A percentile compares a stretch with the other conserved stretches of the same genome.
phyloP scores from a whole-genome alignment of 192 early-diverging fungal genomes.

The Coemansia sp. region DNA sequence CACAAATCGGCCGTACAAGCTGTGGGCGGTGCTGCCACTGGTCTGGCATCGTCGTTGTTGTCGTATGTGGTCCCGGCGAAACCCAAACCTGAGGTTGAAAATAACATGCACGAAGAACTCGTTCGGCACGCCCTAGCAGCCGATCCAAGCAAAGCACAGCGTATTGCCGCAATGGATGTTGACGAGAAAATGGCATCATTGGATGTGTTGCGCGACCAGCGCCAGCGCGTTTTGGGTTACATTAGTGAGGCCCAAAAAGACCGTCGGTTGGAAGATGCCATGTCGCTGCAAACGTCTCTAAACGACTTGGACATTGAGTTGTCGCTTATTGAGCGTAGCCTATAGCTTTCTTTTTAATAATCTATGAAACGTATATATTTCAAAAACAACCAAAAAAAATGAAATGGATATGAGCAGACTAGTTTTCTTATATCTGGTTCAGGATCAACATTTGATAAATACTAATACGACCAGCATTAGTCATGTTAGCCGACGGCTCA shows the following conservation, averaged over 20 bases:
- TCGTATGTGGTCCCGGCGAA: conserved; percentile 16
- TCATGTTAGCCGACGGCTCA: too few relatives aligned
- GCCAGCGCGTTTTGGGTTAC: conserved; percentile 61
- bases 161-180: conserved; percentile 14
- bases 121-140: conserved; percentile 13
- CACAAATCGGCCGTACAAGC: too few relatives aligned
- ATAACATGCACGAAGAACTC: conserved; percentile 1
- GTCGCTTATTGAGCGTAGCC: conserved; percentile 42
- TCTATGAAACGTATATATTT: too few relatives aligned
- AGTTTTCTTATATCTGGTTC: too few relatives aligned
- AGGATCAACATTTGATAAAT: too few relatives aligned
- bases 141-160: conserved; percentile 20
- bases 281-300: conserved; percentile 62
- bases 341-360: conserved; percentile 9
- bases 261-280: conserved; percentile 71
- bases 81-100: neutral
- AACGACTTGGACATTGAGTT: conserved; percentile 67
- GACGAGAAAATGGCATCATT: conserved; percentile 48
- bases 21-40: conserved; percentile 11
- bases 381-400: too few relatives aligned
- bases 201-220: conserved; percentile 69
- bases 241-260: conserved; percentile 64
- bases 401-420: too few relatives aligned
- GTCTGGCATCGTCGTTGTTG: conserved; percentile 28
- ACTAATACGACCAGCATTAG: too few relatives aligned